phyloP scores from a whole-genome alignment of 2,329 filamentous ascomycete genomes.

The Cordyceps militaris region DNA sequence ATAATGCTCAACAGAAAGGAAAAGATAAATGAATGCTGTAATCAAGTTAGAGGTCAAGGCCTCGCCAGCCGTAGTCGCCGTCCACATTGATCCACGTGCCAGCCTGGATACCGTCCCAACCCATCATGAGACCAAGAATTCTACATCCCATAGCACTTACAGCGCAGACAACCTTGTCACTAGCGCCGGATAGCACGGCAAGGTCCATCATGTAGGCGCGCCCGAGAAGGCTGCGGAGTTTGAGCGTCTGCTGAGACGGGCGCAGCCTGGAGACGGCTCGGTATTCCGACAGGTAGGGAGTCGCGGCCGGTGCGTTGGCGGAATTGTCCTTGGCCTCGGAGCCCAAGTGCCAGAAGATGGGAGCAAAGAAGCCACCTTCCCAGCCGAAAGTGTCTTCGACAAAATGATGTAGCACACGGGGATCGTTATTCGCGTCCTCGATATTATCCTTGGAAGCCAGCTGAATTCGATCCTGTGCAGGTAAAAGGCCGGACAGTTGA shows the following conservation, averaged over 20 bases:
- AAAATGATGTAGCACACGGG: constrained; percentile 53
- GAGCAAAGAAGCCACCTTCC: constrained; percentile 80
- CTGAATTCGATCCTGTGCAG: constrained; percentile 70
- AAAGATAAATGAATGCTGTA: constrained; percentile 17
- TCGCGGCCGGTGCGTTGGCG: constrained; percentile 25
- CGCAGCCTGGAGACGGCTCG: constrained; percentile 22
- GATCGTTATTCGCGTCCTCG: constrained; percentile 34
- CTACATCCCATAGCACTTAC: constrained; percentile 68
- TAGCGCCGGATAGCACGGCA: constrained; percentile 60
- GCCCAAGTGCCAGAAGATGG: constrained; percentile 76
- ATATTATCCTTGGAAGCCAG: constrained; percentile 57
- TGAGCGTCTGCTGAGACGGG: constrained; percentile 49
- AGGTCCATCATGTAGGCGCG: constrained; percentile 79
- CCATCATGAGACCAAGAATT: constrained; percentile 77
- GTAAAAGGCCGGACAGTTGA: constrained; percentile 51
- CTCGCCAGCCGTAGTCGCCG: constrained; percentile 54
- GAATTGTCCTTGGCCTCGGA: constrained; percentile 35
- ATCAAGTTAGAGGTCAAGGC: constrained; percentile 26
- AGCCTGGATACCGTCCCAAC: constrained; percentile 63
- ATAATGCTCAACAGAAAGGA: constrained; percentile 11
- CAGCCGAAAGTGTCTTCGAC: constrained; percentile 73
- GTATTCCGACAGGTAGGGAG: constrained; percentile 18
- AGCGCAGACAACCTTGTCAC: constrained; percentile 68
- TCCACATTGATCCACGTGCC: constrained; percentile 75
- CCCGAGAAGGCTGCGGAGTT: constrained; percentile 66